Percentiles rank a stretch among this genome's conserved stretches.
phyloP scores from a whole-genome alignment of 2,329 filamentous ascomycete genomes.

The Phaeosphaeriaceae sp. region DNA sequence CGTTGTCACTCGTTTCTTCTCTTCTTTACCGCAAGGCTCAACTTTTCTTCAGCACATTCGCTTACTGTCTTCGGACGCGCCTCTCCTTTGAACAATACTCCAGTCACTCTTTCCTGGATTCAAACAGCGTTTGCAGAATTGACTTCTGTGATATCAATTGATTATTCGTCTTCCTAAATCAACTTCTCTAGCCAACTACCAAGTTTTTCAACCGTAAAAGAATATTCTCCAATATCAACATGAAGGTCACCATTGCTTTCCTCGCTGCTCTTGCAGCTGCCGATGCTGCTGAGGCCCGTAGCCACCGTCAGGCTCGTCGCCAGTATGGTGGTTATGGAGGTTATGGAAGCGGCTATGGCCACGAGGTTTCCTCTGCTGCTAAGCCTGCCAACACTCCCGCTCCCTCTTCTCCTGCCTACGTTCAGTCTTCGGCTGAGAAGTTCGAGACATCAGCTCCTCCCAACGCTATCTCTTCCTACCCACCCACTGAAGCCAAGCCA shows the following conservation, averaged over 20 bases:
- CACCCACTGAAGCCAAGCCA: conserved; percentile 4
- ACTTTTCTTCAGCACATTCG: conserved; percentile 43
- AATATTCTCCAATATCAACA: conserved; percentile 28
- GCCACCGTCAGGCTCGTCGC: conserved; percentile 37
- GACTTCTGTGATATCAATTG: conserved; percentile 36
- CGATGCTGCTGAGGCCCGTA: conserved; percentile 39
- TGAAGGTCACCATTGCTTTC: conserved; percentile 45
- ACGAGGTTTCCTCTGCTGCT: conserved; percentile 13
- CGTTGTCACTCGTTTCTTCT: conserved; percentile 20
- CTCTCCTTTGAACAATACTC: conserved; percentile 42
- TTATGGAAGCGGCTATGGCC: conserved; percentile 20
- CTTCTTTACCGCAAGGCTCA: conserved; percentile 43
- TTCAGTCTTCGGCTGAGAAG: conserved; percentile 8
- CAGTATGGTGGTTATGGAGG: conserved; percentile 27
- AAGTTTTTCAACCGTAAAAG: conserved; percentile 33
- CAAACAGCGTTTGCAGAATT: conserved; percentile 35
- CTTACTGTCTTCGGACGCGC: conserved; percentile 43
- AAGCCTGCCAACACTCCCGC: conserved; percentile 1
- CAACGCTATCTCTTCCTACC: conserved; percentile 10
- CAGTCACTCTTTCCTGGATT: conserved; percentile 49
- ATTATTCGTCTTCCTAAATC: conserved; percentile 26
- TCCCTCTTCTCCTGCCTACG: conserved; percentile 9
- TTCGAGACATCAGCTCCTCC: conserved; percentile 15
- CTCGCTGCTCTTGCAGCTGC: conserved; percentile 39
- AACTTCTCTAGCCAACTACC: conserved; percentile 7